phyloP scores from a whole-genome alignment of 2,329 filamentous ascomycete genomes.

The Alternaria novae-zelandiae region DNA sequence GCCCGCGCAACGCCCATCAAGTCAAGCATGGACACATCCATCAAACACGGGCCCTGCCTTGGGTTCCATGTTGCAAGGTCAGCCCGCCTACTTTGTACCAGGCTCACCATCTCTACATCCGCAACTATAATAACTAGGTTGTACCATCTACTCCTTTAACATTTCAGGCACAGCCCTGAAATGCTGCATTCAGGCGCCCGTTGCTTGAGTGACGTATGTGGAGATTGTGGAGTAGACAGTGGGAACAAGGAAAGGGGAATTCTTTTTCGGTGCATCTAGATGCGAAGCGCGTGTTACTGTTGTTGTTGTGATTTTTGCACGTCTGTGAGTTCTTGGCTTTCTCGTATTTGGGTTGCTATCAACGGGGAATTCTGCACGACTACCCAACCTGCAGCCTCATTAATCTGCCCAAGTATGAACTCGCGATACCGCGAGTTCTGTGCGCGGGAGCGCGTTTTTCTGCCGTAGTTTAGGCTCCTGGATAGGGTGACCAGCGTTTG shows the following conservation, averaged over 20 bases:
- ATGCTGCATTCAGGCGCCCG: background rate
- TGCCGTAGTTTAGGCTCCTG: background rate
- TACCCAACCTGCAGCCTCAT: background rate
- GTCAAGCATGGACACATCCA: background rate
- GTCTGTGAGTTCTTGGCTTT: background rate
- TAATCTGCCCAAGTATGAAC: background rate
- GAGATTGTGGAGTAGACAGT: background rate
- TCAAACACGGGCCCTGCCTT: background rate
- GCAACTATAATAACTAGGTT: background rate
- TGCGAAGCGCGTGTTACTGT: background rate
- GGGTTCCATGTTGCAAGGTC: background rate
- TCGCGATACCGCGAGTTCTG: background rate
- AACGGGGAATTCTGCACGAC: background rate
- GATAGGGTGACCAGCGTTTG: background rate
- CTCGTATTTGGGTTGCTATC: background rate
- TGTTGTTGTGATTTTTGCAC: background rate
- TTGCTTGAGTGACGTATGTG: conserved; percentile 1
- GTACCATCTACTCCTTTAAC: background rate
- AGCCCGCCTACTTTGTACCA: background rate
- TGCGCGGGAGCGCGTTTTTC: background rate
- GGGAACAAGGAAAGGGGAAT: background rate
- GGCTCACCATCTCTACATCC: background rate
- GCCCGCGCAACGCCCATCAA: background rate
- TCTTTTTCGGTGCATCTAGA: background rate
- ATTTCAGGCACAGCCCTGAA: background rate